Evolutionary conservation across 345 rosid genomes (phyloP).

Genomic region (Corchorus capsularis): DNA sequence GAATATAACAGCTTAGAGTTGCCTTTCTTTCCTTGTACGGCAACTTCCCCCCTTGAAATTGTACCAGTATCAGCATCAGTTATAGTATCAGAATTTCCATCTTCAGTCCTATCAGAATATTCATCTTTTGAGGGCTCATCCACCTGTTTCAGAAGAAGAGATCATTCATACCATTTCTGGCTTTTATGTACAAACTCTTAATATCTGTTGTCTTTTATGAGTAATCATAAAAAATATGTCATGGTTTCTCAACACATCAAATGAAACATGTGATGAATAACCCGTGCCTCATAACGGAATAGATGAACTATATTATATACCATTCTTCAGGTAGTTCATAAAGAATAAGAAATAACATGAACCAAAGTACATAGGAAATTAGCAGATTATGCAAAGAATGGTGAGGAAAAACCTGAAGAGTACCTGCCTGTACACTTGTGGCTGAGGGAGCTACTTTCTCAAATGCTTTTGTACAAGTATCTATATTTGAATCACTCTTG

Average conservation of each 20-base stretch:
- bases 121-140: slow-evolving; percentile 29
- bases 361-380: background rate
- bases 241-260: background rate
- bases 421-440: slow-evolving; percentile 62
- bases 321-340: background rate
- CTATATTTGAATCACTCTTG: slow-evolving; percentile 30
- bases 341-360: background rate
- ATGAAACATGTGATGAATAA: background rate
- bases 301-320: background rate
- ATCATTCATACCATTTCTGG: slow-evolving; percentile 1
- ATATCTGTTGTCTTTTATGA: background rate
- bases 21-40: background rate
- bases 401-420: slow-evolving; percentile 12
- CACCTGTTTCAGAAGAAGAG: slow-evolving; percentile 30
- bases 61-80: background rate
- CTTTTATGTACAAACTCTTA: background rate
- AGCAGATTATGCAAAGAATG: background rate
- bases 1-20: background rate
- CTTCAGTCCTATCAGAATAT: slow-evolving; percentile 1
- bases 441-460: slow-evolving; percentile 37
- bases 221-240: background rate
- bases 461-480: slow-evolving; percentile 23
- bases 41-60: slow-evolving; percentile 11
- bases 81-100: slow-evolving; percentile 16
- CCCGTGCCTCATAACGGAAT: background rate